Evolutionary conservation across 2,329 filamentous ascomycete species (phyloP).

Genomic region (Ceratocystis ficicola): DNA sequence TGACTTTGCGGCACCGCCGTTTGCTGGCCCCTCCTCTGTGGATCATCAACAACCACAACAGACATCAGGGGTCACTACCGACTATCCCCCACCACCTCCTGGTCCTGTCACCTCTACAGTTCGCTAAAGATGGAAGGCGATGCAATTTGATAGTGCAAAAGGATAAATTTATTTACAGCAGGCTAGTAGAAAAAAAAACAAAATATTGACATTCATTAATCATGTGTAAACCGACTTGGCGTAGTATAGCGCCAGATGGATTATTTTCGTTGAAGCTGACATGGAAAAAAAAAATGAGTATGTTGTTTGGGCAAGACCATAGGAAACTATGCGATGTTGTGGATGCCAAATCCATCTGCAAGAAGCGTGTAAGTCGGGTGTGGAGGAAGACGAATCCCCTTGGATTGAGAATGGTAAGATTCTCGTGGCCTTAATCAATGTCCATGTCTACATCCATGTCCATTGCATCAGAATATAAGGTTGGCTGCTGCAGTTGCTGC

Average conservation of each 20-base stretch:
- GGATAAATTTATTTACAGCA: background rate
- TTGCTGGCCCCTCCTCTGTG: conserved; percentile 24
- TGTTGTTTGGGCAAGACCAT: too few relatives aligned
- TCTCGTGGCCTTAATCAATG: conserved; percentile 12
- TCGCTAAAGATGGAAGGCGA: background rate
- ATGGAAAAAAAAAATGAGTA: too few relatives aligned
- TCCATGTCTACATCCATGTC: conserved; percentile 23
- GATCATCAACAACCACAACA: background rate
- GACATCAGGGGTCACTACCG: conserved; percentile 8
- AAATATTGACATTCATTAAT: conserved; percentile 7
- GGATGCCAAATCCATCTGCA: too few relatives aligned
- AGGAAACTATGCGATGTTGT: too few relatives aligned
- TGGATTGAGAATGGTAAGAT: background rate
- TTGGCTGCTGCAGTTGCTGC: conserved; percentile 11
- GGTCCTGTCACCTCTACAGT: background rate
- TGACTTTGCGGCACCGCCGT: conserved; percentile 33
- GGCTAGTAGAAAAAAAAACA: conserved; percentile 5
- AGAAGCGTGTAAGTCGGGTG: too few relatives aligned
- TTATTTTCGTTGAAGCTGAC: too few relatives aligned
- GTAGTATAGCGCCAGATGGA: too few relatives aligned
- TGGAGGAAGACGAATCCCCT: background rate
- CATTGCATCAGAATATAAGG: conserved; percentile 20
- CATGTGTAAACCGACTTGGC: background rate
- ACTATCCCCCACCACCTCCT: conserved; percentile 21
- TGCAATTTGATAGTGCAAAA: background rate